These are phyloP conservation scores for Pittosporum tobira DNA, from an alignment of 129 eudicot genomes.

Conservation along the genomic window DNA sequence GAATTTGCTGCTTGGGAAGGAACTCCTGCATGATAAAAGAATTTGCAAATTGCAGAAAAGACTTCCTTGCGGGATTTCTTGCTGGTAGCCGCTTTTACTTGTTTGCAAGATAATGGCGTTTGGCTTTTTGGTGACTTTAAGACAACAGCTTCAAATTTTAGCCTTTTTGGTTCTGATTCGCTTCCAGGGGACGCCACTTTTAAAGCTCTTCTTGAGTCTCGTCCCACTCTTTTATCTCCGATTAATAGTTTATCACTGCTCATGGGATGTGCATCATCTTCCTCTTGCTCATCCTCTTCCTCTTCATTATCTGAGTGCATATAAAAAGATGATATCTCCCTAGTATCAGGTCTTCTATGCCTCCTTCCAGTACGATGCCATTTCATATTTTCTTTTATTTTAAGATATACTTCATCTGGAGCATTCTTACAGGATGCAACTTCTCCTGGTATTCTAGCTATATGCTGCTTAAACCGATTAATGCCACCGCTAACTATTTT, in stretches of 20 bases:
- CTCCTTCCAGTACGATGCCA: slow-evolving; percentile 98
- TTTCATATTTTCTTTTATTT: slow-evolving; percentile 90
- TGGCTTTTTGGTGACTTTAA: slow-evolving; percentile 38
- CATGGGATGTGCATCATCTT: slow-evolving; percentile 38
- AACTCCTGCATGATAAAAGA: slow-evolving; percentile 84
- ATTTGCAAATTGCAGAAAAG: slow-evolving; percentile 70
- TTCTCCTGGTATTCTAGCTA: slow-evolving; percentile 96
- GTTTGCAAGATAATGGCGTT: slow-evolving; percentile 27
- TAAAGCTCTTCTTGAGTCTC: slow-evolving; percentile 39
- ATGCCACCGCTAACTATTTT: slow-evolving; percentile 95
- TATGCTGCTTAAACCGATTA: slow-evolving; percentile 89
- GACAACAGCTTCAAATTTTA: slow-evolving; percentile 34
- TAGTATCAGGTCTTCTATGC: slow-evolving; percentile 64
- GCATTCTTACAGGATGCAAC: slow-evolving; percentile 96
- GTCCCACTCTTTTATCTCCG: slow-evolving; percentile 45
- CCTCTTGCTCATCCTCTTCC: slow-evolving; percentile 68
- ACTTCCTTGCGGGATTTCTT: slow-evolving; percentile 66
- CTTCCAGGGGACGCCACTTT: slow-evolving; percentile 34
- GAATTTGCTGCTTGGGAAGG: slow-evolving; percentile 83
- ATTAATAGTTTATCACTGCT: slow-evolving; percentile 29
- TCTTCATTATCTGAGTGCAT: slow-evolving; percentile 72
- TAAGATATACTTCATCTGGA: slow-evolving; percentile 83
- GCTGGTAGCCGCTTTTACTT: slow-evolving; percentile 19
- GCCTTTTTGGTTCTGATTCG: slow-evolving; percentile 46
- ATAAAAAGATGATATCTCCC: slow-evolving; percentile 44